phyloP scores from a whole-genome alignment of 345 rosid genomes.

The Melaleuca alternifolia region DNA sequence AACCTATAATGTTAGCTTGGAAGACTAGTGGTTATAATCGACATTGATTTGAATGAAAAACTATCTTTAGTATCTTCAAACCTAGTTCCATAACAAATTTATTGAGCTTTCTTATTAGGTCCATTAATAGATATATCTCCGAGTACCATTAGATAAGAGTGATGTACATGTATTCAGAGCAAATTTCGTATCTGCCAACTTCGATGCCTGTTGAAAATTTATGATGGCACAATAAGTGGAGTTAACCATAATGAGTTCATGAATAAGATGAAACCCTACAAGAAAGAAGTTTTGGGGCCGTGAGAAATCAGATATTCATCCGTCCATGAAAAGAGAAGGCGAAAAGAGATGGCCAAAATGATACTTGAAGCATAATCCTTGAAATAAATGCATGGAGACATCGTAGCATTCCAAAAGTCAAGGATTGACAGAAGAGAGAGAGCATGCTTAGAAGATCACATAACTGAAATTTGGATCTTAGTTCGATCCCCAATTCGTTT shows the following conservation, averaged over 20 bases:
- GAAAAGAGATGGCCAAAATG: neutral
- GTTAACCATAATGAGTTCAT: neutral
- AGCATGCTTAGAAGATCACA: slow-evolving; percentile 20
- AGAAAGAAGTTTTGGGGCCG: neutral
- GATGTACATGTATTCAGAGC: neutral
- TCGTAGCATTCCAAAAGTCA: neutral
- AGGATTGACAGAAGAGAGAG: slow-evolving; percentile 94
- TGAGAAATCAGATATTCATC: neutral
- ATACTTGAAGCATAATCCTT: neutral
- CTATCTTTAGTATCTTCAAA: neutral
- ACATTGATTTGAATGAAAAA: neutral
- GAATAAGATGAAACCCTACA: neutral
- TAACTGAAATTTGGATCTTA: neutral
- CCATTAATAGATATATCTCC: neutral
- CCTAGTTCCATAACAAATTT: neutral
- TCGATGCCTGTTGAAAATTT: neutral
- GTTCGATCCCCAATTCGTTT: neutral
- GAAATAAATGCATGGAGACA: neutral
- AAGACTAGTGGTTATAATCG: neutral
- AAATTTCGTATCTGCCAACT: neutral
- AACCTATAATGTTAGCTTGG: neutral
- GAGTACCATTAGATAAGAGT: neutral
- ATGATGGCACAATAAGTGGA: neutral
- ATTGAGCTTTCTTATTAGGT: neutral
- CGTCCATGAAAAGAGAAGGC: neutral